Evolutionary conservation across 768 basidiomycete genomes (phyloP), one percentile per base, ranked within the genome.

Genomic region (Mycena venus): DNA sequence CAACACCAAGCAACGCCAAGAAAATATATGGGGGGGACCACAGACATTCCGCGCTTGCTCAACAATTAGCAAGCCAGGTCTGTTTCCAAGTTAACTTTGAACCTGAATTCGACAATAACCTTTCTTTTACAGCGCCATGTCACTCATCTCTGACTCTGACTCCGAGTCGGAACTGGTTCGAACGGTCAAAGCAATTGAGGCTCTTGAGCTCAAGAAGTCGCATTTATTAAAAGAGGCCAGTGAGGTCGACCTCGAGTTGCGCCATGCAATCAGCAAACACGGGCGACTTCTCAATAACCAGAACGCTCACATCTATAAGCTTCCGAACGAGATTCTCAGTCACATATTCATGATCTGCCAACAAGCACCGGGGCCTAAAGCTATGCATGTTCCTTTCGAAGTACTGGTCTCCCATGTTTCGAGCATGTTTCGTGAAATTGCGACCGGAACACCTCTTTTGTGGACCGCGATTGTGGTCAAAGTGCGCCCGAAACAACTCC

Each of bases 381-480:
- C 51, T 10, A 51, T 64, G 32, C 58, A 42, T n/a, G 65, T 72
- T 42, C 79, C 80, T 0, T 86, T 86, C 55, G 84, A 85, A 64
- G 79, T 90, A 10, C 70, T 82, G 2, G 84, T 84, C 14, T 87
- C 89, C 0, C 88, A 87, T 59, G 87, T 90, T 3, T 90, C 86
- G 7, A 79, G 80, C 38, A 80, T 79, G 44, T 91, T 89, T 88
- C 83, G 89, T 23, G 76, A 81, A 15, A 70, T 87, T 15, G 84
- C 85, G 12, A 75, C 87, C 38, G 78, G 79, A 15, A 87, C 84
- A 0, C 86, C 88, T 4, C 78, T 86, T 4, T 78, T 90, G 1
- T 91, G 90, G 90, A 85, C 82, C 44, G 80, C 77, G 36, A 83
- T 89, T 70, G 70, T 81, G 32, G 74, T 87, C 66, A 78, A 68